Evolutionary conservation across 164 flowering plant genomes (phyloP).

Genomic region (Houttuynia cordata): DNA sequence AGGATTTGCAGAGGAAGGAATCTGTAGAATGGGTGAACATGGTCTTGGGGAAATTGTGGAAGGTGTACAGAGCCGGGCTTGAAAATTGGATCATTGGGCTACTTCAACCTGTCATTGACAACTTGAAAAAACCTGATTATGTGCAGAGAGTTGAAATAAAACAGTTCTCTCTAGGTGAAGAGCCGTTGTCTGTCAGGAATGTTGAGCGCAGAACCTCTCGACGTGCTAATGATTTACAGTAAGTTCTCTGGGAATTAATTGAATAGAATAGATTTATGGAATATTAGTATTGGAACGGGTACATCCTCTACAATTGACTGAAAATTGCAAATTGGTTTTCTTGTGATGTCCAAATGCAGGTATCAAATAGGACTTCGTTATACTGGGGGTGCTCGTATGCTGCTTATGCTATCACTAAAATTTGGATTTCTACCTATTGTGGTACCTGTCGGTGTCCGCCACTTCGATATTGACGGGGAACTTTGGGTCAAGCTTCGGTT

Average conservation of each 20-base stretch:
- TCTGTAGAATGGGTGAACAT: slow-evolving; percentile 99
- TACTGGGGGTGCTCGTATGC: slow-evolving; percentile 93
- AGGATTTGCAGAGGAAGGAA: slow-evolving; percentile 90
- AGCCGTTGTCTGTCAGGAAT: slow-evolving; percentile 80
- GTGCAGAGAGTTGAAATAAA: slow-evolving; percentile 87
- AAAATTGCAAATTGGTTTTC: neutral
- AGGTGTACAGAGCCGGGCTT: slow-evolving; percentile 71
- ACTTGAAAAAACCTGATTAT: slow-evolving; percentile 83
- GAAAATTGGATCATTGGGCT: slow-evolving; percentile 91
- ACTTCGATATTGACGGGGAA: slow-evolving; percentile 98
- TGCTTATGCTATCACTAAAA: slow-evolving; percentile 68
- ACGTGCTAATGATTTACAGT: slow-evolving; percentile 89
- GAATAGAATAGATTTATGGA: too few relatives aligned
- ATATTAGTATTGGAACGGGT: too few relatives aligned
- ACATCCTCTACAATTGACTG: neutral
- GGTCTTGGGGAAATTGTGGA: slow-evolving; percentile 97
- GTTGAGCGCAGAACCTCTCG: slow-evolving; percentile 95
- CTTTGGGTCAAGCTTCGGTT: slow-evolving; percentile 91
- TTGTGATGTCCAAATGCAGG: slow-evolving; percentile 24
- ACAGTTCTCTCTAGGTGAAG: slow-evolving; percentile 92
- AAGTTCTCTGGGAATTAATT: slow-evolving; percentile 18
- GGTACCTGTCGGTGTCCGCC: slow-evolving; percentile 79
- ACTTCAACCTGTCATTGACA: slow-evolving; percentile 90
- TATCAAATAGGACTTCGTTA: slow-evolving; percentile 93
- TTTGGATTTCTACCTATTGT: slow-evolving; percentile 67